These are phyloP conservation scores for Coniochaeta sp. DNA, from an alignment of 2,329 filamentous ascomycete genomes.

Conservation along the genomic window DNA sequence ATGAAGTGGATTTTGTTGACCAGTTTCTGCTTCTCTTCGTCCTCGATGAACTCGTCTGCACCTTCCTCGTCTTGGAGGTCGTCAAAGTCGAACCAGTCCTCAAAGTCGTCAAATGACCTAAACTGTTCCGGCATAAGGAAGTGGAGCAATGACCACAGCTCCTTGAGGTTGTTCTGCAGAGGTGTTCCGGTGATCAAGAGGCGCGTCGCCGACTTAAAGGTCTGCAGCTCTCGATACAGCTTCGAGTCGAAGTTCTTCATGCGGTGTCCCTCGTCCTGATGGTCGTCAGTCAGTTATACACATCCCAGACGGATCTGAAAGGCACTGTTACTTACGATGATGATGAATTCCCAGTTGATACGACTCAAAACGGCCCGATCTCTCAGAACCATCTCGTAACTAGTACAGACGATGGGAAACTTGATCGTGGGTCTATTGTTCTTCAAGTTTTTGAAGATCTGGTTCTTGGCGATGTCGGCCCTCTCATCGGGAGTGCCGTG, in stretches of 20 bases:
- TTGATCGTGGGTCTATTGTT: conserved; percentile 49
- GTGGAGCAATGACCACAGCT: conserved; percentile 90
- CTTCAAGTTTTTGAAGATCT: conserved; percentile 63
- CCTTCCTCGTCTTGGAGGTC: conserved; percentile 78
- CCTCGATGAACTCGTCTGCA: conserved; percentile 70
- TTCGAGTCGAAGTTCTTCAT: conserved; percentile 96
- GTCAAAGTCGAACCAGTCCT: conserved; percentile 95
- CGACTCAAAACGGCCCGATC: conserved; percentile 75
- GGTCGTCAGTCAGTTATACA: conserved; percentile 16
- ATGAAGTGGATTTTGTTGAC: conserved; percentile 89
- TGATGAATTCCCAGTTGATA: conserved; percentile 95
- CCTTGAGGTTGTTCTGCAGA: conserved; percentile 89
- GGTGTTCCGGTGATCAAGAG: conserved; percentile 93
- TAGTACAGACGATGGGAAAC: conserved; percentile 91
- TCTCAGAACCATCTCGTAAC: conserved; percentile 91
- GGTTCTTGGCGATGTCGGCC: conserved; percentile 65
- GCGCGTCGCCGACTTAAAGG: conserved; percentile 83
- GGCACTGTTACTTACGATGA: conserved; percentile 57
- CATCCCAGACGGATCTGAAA: neutral
- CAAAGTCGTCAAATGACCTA: conserved; percentile 85
- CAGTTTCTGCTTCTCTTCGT: conserved; percentile 68
- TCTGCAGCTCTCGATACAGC: conserved; percentile 79
- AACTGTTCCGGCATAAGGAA: conserved; percentile 92
- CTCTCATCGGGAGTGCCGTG: conserved; percentile 77
- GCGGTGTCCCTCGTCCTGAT: conserved; percentile 84